These are phyloP conservation scores for Solanum gandarillasii DNA, from an alignment of 257 asterid species.

Conservation along the genomic window DNA sequence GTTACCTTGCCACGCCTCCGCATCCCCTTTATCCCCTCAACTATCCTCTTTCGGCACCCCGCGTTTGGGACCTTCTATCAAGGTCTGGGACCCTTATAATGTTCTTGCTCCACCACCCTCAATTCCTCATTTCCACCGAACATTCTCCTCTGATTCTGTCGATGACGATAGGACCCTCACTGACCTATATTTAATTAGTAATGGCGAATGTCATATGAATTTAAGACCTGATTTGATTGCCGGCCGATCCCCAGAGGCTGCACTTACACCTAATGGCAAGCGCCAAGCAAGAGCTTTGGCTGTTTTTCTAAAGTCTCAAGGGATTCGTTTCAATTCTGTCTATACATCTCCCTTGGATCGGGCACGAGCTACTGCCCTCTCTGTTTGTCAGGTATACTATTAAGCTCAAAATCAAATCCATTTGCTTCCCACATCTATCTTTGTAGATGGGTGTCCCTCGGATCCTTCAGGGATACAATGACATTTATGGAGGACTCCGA, in stretches of 20 bases:
- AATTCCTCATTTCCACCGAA: slow-evolving; percentile 34
- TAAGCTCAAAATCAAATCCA: neutral
- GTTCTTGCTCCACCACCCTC: slow-evolving; percentile 75
- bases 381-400: slow-evolving; percentile 64
- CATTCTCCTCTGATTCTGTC: slow-evolving; percentile 21
- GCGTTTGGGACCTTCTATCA: slow-evolving; percentile 71
- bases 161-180: slow-evolving; percentile 45
- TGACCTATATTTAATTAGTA: slow-evolving; percentile 72
- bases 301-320: slow-evolving; percentile 74
- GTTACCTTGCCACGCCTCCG: slow-evolving; percentile 96
- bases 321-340: slow-evolving; percentile 62
- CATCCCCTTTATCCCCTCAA: slow-evolving; percentile 96
- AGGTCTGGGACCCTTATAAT: slow-evolving; percentile 96
- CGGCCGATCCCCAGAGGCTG: slow-evolving; percentile 85
- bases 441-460: neutral
- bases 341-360: slow-evolving; percentile 87
- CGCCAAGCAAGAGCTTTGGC: slow-evolving; percentile 93
- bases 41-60: slow-evolving; percentile 81
- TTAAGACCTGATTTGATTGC: slow-evolving; percentile 87
- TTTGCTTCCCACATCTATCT: neutral
- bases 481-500: neutral
- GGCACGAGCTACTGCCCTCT: slow-evolving; percentile 65
- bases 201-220: slow-evolving; percentile 88
- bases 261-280: slow-evolving; percentile 87
- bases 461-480: neutral